Evolutionary conservation across 2,329 filamentous ascomycete genomes (phyloP).

Genomic region (Trichoderma sp.): DNA sequence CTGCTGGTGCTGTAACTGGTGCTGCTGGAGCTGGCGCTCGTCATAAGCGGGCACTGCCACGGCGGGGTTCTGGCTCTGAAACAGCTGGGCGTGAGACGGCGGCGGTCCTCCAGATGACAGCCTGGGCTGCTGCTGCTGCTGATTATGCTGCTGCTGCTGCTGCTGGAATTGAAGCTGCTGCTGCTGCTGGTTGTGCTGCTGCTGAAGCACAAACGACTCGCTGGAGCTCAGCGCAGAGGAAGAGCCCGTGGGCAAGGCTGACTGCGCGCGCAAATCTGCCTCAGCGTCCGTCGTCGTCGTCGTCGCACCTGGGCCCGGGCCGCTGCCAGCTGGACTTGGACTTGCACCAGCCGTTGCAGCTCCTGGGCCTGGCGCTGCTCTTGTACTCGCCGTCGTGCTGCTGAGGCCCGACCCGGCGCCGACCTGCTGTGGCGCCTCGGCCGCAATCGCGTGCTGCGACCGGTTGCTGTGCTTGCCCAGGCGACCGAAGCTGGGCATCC

Average conservation of each 20-base stretch:
- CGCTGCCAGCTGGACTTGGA: constrained; percentile 23
- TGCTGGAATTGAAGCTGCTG: constrained; percentile 29
- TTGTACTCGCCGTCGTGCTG: constrained; percentile 29
- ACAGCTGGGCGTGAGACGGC: constrained; percentile 38
- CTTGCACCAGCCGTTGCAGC: not conserved
- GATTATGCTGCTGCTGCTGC: constrained; percentile 36
- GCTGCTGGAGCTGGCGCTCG: constrained; percentile 30
- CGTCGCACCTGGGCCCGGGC: constrained; percentile 30
- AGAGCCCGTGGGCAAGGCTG: constrained; percentile 46
- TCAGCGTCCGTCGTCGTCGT: constrained; percentile 28
- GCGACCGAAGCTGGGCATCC: constrained; percentile 51
- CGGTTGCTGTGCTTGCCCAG: constrained; percentile 60
- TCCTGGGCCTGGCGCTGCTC: constrained; percentile 27
- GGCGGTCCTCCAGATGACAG: constrained; percentile 46
- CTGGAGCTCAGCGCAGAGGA: constrained; percentile 49
- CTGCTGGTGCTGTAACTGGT: constrained; percentile 39
- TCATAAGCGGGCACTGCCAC: constrained; percentile 36
- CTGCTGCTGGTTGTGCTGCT: constrained; percentile 40
- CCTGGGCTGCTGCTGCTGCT: constrained; percentile 39
- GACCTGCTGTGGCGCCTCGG: constrained; percentile 45
- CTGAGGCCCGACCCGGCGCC: constrained; percentile 40
- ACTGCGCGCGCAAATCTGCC: constrained; percentile 33
- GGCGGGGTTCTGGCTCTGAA: constrained; percentile 32
- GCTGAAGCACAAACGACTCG: constrained; percentile 49
- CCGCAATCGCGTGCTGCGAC: constrained; percentile 59